phyloP scores from a whole-genome alignment of 805 yeast species.

The Metschnikowia arizonensis region DNA sequence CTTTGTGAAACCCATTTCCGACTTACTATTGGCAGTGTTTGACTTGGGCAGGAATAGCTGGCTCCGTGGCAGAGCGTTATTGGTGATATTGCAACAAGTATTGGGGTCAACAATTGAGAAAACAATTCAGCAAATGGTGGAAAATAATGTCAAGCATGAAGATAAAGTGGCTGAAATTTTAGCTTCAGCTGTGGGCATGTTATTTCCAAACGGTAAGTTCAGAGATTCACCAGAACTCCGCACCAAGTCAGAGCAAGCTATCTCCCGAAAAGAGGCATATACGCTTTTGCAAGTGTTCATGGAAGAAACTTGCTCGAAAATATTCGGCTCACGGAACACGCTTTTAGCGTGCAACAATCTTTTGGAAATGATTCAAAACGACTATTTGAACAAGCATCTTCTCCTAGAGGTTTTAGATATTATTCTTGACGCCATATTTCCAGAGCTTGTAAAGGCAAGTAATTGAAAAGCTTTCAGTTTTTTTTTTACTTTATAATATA shows the following conservation, averaged over 20 bases:
- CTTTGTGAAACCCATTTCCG: conserved; percentile 80
- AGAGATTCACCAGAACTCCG: conserved; percentile 45
- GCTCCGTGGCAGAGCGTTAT: conserved; percentile 80
- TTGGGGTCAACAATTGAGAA: conserved; percentile 86
- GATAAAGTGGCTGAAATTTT: conserved; percentile 41
- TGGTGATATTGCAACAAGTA: conserved; percentile 77
- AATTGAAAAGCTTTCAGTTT: not conserved
- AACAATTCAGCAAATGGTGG: conserved; percentile 46
- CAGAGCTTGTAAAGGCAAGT: conserved; percentile 7
- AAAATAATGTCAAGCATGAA: conserved; percentile 35
- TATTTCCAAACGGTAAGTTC: conserved; percentile 48
- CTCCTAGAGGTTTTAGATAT: conserved; percentile 57
- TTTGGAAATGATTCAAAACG: conserved; percentile 71
- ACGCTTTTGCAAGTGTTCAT: conserved; percentile 53
- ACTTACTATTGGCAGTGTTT: conserved; percentile 65
- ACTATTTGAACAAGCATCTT: conserved; percentile 61
- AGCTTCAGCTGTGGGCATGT: conserved; percentile 19
- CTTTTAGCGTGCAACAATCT: conserved; percentile 56
- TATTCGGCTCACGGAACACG: conserved; percentile 69
- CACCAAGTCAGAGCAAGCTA: conserved; percentile 46
- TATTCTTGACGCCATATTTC: conserved; percentile 45
- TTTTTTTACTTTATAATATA: not conserved
- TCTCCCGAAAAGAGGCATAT: conserved; percentile 56
- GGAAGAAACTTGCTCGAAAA: conserved; percentile 60
- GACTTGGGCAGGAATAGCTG: conserved; percentile 63